These are phyloP conservation scores for Russula vinacea DNA, from an alignment of 768 basidiomycete genomes.

Conservation along the genomic window DNA sequence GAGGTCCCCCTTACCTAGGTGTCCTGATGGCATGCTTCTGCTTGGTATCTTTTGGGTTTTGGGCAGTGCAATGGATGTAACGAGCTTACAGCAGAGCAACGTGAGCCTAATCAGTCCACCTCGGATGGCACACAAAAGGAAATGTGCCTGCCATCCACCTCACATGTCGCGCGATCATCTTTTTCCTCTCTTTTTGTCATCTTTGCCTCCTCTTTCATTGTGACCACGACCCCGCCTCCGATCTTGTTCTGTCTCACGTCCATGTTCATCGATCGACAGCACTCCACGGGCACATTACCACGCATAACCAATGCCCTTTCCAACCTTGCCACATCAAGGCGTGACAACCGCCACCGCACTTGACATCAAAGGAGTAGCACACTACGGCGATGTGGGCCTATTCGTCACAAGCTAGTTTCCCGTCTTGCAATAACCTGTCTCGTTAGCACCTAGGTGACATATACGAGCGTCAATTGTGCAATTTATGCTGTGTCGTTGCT, in stretches of 20 bases:
- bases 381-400: background rate
- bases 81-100: no score
- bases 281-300: no score
- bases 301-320: background rate
- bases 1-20: constrained; percentile 12
- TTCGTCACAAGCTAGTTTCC: background rate
- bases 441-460: background rate
- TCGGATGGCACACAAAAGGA: no score
- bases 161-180: no score
- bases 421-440: background rate
- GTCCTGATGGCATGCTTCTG: background rate
- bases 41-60: background rate
- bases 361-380: background rate
- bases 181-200: no score
- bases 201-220: no score
- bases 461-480: background rate
- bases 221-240: no score
- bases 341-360: background rate
- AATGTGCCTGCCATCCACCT: no score
- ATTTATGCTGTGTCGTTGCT: background rate
- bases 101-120: no score
- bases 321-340: background rate
- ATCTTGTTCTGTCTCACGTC: no score
- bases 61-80: background rate
- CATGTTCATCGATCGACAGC: no score